Conservation (phyloP, 1,139 yeast genomes). For the Suhomyces yuchorum region DNA sequence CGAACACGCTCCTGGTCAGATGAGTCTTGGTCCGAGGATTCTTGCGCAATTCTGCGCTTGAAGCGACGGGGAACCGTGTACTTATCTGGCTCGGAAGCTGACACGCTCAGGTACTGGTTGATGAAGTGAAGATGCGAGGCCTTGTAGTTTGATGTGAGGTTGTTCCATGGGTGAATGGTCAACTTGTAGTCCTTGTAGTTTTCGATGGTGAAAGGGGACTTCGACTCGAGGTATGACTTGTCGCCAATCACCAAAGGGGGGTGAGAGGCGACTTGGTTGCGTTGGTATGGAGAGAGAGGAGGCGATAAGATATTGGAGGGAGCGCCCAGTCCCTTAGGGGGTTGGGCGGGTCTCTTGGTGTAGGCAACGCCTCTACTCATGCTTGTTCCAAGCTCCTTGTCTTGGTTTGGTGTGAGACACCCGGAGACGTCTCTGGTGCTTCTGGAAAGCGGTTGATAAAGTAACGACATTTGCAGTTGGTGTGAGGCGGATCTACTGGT, state of each 20-base stretch:
- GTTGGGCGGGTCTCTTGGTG: constrained; percentile 7
- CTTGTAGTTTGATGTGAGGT: constrained; percentile 46
- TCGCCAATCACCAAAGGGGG: constrained; percentile 16
- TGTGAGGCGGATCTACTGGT: not conserved
- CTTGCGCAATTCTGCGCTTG: constrained; percentile 19
- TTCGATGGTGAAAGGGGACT: constrained; percentile 47
- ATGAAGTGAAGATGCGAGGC: constrained; percentile 51
- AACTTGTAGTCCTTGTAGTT: constrained; percentile 49
- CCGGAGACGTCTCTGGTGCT: constrained; percentile 22
- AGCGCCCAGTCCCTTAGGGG: constrained; percentile 4
- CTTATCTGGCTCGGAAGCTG: constrained; percentile 15
- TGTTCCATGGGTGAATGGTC: constrained; percentile 54
- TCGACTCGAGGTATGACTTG: constrained; percentile 24
- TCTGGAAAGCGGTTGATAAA: constrained; percentile 39
- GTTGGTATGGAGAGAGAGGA: constrained; percentile 64
- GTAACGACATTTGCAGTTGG: constrained; percentile 12
- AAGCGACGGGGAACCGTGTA: constrained; percentile 15
- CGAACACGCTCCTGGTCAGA: constrained; percentile 50
- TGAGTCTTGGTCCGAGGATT: constrained; percentile 34
- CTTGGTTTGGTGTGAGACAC: constrained; percentile 42
- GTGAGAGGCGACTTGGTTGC: constrained; percentile 23
- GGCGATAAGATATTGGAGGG: constrained; percentile 52
- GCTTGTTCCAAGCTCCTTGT: constrained; percentile 14
- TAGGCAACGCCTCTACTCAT: constrained; percentile 12
- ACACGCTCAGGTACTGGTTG: constrained; percentile 44